phyloP scores from a whole-genome alignment of 306 rosid genomes.

The Coriaria nepalensis region DNA sequence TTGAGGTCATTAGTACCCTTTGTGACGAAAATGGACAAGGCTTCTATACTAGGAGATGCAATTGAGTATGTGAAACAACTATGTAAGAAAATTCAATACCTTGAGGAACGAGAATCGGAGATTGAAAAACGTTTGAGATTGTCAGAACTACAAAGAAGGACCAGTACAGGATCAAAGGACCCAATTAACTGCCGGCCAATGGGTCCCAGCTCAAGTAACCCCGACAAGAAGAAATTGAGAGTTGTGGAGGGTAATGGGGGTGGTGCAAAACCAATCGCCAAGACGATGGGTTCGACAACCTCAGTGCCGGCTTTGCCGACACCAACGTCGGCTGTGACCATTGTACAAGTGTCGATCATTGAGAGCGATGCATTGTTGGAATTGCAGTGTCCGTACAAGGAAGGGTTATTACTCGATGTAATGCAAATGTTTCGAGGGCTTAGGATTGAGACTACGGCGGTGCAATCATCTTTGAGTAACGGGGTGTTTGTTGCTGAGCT shows the following conservation, averaged over 20 bases:
- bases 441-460: slow-evolving; percentile 59
- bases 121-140: slow-evolving; percentile 20
- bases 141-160: slow-evolving; percentile 19
- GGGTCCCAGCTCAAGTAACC: not conserved
- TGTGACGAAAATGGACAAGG: slow-evolving; percentile 91
- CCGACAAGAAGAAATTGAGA: slow-evolving; percentile 56
- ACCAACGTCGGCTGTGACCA: slow-evolving; percentile 16
- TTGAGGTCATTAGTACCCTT: slow-evolving; percentile 73
- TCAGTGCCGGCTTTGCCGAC: not conserved
- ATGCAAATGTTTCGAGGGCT: slow-evolving; percentile 58
- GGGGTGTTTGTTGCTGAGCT: slow-evolving; percentile 60
- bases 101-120: slow-evolving; percentile 49
- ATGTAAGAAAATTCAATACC: slow-evolving; percentile 56
- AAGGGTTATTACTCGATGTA: slow-evolving; percentile 69
- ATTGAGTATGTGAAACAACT: slow-evolving; percentile 81
- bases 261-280: slow-evolving; percentile 25
- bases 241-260: slow-evolving; percentile 45
- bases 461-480: slow-evolving; percentile 47
- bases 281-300: slow-evolving; percentile 15
- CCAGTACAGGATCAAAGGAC: slow-evolving; percentile 23
- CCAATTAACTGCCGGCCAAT: slow-evolving; percentile 10
- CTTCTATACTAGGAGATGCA: slow-evolving; percentile 82
- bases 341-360: slow-evolving; percentile 77
- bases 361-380: slow-evolving; percentile 84
- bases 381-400: slow-evolving; percentile 53